Base-by-base conservation (phyloP, 2,329 filamentous ascomycete genomes). In the Colletotrichum higginsianum region DNA sequence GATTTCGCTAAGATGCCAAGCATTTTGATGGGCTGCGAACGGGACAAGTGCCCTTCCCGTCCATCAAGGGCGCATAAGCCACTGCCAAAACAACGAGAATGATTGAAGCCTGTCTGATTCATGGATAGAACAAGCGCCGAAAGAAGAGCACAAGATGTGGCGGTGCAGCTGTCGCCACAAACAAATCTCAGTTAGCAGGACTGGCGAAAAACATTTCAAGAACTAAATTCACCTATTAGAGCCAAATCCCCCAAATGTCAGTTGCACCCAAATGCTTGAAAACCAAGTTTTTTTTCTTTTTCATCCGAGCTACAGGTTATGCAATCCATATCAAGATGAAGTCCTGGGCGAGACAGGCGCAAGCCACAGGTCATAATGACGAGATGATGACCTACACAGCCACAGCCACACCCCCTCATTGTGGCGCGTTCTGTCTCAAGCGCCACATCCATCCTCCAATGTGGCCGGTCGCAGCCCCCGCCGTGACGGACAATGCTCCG, bases 51-150 rank as follows among this genome's bases (percentile, higher is more conserved):
- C 61, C 66, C 12, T 46, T 69, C 53, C 35, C 53, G 65, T 52
- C n/a, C 26, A 21, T 18, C 60, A 26, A 42, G 26, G 50, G 57
- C 49, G 52, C 53, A 53, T 66, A 46, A 60, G 61, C 61, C 61
- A 66, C 46, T 47, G 23, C 52, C 21, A 40, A 42, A 55, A 35
- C 5, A 61, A 49, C 30, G 30, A 35, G 30, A 18, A 35, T 35
- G 35, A 46, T 49, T n/a, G 13, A 47, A 60, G 16, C 21, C 7
- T 60, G 57, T n/a, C 18, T 18, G 18, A 30, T 15, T 30, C 21
- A 7, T 30, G 26, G 26, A 7, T 30, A 7, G 1, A 7, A 40
- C 38, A 26, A 3, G n/a, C n/a, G 12, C 35, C 16, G 3, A 7
- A n/a, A 3, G 35, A 16, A 3, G 13, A 57, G 11, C 55, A 26